Base-by-base conservation (phyloP, 805 yeast genomes). In the Pichia nanzhaoensis region DNA sequence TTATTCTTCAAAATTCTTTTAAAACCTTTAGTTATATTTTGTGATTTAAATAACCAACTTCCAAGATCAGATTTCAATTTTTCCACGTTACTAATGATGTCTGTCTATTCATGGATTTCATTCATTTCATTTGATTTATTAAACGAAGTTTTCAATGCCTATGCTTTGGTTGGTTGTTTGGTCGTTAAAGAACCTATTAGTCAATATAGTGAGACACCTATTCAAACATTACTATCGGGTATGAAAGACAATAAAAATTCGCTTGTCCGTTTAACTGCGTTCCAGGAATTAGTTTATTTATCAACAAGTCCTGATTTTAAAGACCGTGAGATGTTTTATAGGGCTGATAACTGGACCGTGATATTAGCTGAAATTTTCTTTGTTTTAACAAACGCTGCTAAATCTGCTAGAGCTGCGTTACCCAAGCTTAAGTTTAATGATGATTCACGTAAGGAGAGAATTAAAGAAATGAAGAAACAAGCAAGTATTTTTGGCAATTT, bases 251-350 rank as follows among this genome's bases (percentile, higher is more conserved):
- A 63, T 27, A 70, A 69, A 41, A 51, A 63, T 37, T 69, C 67
- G 10, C 68, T 77, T 44, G 74, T 75, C 1, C 73, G 78, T 48
- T 58, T 79, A 47, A 78, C 88, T 1, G 89, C 91, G 2, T 83
- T 78, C 63, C 91, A 84, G 62, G 93, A 84, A 56, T 66, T 84
- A 44, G 83, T 86, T 1, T 80, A 74, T 54, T 67, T 84, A 39
- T 67, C 89, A 7, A 74, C 79, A 1, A 63, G 77, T 3, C 57
- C 67, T 1, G 72, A 74, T 48, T 51, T 63, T 3, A 70, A 74
- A 41, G 65, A 74, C 42, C 70, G 90, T 58, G 51, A 59, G 24
- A 67, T 78, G 3, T 73, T 84, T 22, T 84, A 78, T 57, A 70
- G 65, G 49, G 56, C 70, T 7, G 36, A 41, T 3, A 54, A 52